Percentiles rank a stretch among this genome's conserved stretches.
phyloP scores from a whole-genome alignment of 1,284 basidiomycete species.

The Ceratobasidium sp. region DNA sequence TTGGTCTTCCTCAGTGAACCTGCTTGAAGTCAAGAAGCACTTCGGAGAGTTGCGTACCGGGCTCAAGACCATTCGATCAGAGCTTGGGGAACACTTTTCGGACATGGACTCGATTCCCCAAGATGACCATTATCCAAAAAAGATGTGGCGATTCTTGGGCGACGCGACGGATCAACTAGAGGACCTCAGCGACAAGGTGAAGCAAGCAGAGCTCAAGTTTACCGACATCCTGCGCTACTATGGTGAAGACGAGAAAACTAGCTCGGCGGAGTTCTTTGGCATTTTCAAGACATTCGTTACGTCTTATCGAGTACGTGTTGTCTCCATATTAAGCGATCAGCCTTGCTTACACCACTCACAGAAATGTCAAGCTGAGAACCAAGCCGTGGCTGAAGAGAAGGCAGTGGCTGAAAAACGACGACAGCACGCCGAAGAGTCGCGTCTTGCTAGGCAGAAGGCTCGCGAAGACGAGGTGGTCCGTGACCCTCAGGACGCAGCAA shows the following conservation, averaged over 20 bases:
- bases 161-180: slow-evolving; percentile 78
- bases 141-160: slow-evolving; percentile 89
- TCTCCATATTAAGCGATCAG: slow-evolving; percentile 23
- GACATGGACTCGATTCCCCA: slow-evolving; percentile 65
- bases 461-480: slow-evolving; percentile 58
- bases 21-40: slow-evolving; percentile 80
- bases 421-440: slow-evolving; percentile 70
- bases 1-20: slow-evolving; percentile 64
- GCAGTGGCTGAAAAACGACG: slow-evolving; percentile 71
- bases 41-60: slow-evolving; percentile 80
- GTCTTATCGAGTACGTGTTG: slow-evolving; percentile 78
- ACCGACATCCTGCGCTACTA: slow-evolving; percentile 87
- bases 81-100: slow-evolving; percentile 81
- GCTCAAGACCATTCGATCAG: slow-evolving; percentile 77
- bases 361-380: slow-evolving; percentile 88
- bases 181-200: slow-evolving; percentile 85
- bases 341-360: slow-evolving; percentile 52
- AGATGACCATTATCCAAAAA: slow-evolving; percentile 80
- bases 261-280: slow-evolving; percentile 89
- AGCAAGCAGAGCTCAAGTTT: slow-evolving; percentile 82
- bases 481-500: slow-evolving; percentile 67
- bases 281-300: slow-evolving; percentile 95
- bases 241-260: slow-evolving; percentile 87
- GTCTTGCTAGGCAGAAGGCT: slow-evolving; percentile 64
- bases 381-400: slow-evolving; percentile 71